Evolutionary conservation across 1,284 basidiomycete species (phyloP).

Genomic region (Singerocomus rubriflavus): DNA sequence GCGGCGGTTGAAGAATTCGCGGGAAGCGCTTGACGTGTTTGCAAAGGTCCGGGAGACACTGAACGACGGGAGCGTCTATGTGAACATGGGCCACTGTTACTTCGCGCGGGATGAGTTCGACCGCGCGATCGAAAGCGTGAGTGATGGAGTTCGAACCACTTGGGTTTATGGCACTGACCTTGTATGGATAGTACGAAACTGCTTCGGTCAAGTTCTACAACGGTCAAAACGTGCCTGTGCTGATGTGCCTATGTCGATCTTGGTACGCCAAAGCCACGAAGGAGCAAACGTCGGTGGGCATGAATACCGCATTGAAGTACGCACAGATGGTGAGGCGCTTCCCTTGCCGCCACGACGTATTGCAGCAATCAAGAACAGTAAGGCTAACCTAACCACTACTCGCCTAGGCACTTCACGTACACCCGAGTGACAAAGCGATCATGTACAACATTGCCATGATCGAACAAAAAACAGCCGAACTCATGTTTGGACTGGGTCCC

Average conservation of each 20-base stretch:
- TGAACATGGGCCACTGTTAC: slow-evolving; percentile 95
- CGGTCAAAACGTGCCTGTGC: slow-evolving; percentile 65
- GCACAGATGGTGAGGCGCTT: slow-evolving; percentile 50
- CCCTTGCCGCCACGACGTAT: background rate
- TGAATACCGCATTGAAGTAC: slow-evolving; percentile 77
- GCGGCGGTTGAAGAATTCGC: slow-evolving; percentile 64
- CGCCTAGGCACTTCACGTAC: slow-evolving; percentile 71
- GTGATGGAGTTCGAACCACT: slow-evolving; percentile 33
- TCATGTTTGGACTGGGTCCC: slow-evolving; percentile 72
- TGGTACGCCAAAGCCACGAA: slow-evolving; percentile 92
- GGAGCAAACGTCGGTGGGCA: slow-evolving; percentile 76
- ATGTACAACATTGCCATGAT: slow-evolving; percentile 96
- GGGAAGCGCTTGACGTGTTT: slow-evolving; percentile 84
- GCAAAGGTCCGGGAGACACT: slow-evolving; percentile 85
- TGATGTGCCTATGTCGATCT: slow-evolving; percentile 83
- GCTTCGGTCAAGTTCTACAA: slow-evolving; percentile 74
- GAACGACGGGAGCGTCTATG: slow-evolving; percentile 82
- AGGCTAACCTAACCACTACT: background rate
- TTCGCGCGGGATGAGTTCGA: slow-evolving; percentile 91
- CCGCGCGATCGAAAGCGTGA: slow-evolving; percentile 88
- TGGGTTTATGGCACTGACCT: background rate
- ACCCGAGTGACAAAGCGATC: slow-evolving; percentile 84
- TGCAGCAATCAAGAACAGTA: background rate
- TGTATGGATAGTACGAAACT: slow-evolving; percentile 74
- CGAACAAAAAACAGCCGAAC: slow-evolving; percentile 89